Percentiles rank a stretch among this genome's conserved stretches.
Conservation (phyloP, 371 early-diverging fungal species). For the Paraphysoderma sedebokerense region DNA sequence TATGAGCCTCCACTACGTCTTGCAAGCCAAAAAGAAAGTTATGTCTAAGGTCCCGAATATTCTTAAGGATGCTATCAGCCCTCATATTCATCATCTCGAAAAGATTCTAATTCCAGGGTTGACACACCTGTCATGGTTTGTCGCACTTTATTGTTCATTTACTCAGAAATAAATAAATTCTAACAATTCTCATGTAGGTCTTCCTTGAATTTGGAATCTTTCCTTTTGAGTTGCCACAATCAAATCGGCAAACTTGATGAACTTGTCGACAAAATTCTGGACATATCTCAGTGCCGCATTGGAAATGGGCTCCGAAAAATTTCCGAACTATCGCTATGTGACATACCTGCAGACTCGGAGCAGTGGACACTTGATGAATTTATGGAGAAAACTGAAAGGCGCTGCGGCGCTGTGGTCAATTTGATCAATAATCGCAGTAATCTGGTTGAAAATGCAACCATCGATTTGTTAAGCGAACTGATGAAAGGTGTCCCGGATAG, state of each 20-base stretch:
- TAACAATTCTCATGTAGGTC: constrained; percentile 9
- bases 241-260: constrained; percentile 31
- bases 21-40: constrained; percentile 21
- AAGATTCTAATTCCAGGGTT: constrained; percentile 31
- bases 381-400: constrained; percentile 25
- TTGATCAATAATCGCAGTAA: constrained; percentile 30
- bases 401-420: constrained; percentile 20
- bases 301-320: constrained; percentile 22
- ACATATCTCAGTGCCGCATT: constrained; percentile 34
- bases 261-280: constrained; percentile 30
- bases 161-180: not conserved
- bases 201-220: constrained; percentile 30
- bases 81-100: constrained; percentile 34
- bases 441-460: constrained; percentile 29
- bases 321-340: constrained; percentile 25
- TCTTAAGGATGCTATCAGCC: constrained; percentile 24
- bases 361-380: constrained; percentile 42
- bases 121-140: constrained; percentile 30
- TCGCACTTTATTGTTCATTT: not conserved
- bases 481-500: constrained; percentile 16
- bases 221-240: constrained; percentile 16
- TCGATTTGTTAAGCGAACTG: constrained; percentile 29
- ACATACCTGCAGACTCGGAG: constrained; percentile 29
- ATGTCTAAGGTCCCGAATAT: constrained; percentile 19
- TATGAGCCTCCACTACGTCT: constrained; percentile 19